Conservation (phyloP, 2,329 filamentous ascomycete species). For the Cordyceps militaris region DNA sequence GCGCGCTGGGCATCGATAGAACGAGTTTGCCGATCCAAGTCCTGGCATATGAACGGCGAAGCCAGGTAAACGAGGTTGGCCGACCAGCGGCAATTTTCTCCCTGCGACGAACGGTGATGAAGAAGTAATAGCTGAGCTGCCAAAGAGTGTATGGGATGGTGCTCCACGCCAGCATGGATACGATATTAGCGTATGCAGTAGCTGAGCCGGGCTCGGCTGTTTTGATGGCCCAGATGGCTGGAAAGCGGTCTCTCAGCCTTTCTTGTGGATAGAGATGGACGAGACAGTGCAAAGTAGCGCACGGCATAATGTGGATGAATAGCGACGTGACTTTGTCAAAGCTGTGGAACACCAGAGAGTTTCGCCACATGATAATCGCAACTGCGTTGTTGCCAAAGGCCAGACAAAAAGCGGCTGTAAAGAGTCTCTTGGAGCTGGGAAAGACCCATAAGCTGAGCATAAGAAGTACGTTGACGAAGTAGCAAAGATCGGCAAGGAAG, state of each 20-base stretch:
- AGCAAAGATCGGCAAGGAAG: conserved; percentile 94
- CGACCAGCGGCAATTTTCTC: conserved; percentile 94
- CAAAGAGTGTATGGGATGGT: conserved; percentile 87
- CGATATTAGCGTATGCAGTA: conserved; percentile 68
- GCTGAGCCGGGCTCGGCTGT: conserved; percentile 59
- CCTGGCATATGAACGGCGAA: conserved; percentile 83
- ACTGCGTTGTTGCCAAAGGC: conserved; percentile 95
- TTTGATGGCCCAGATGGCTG: conserved; percentile 79
- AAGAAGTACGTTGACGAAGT: conserved; percentile 89
- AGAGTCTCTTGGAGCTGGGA: conserved; percentile 80
- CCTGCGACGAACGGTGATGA: conserved; percentile 89
- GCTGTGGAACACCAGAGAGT: conserved; percentile 96
- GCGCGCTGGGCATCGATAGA: conserved; percentile 61
- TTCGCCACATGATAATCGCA: conserved; percentile 98
- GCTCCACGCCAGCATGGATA: conserved; percentile 89
- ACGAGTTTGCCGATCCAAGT: conserved; percentile 84
- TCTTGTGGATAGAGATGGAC: conserved; percentile 70
- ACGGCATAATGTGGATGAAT: conserved; percentile 99
- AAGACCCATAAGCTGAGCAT: conserved; percentile 84
- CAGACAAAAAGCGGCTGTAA: conserved; percentile 87
- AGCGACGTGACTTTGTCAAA: conserved; percentile 96
- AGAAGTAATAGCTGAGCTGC: conserved; percentile 88
- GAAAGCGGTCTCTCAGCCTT: conserved; percentile 63
- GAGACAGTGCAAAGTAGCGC: conserved; percentile 84
- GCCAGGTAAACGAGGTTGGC: conserved; percentile 95